Evolutionary conservation across 2,329 filamentous ascomycete genomes (phyloP), one percentile per base, ranked within the genome.

Genomic region (Trichoderma sp.): DNA sequence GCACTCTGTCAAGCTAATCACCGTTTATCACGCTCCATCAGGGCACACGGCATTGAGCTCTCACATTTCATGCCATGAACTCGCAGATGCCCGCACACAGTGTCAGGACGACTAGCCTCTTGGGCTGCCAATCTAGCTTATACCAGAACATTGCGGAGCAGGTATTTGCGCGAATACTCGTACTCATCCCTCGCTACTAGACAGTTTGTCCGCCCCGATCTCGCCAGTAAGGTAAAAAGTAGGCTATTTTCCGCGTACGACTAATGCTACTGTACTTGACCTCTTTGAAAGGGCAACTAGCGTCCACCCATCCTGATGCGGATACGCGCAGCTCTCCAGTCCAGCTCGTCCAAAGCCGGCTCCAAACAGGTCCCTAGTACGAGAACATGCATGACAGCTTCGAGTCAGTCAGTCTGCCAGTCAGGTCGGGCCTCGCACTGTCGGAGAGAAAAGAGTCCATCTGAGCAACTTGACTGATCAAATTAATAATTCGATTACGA

Each of bases 381-480:
- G 31, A 53, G n/a, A 8, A 4, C 24, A 56, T 69, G 59, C 69
- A 73, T 65, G 31, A 53, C n/a, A 64, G 18, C 41, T 65, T 56
- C 41, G 60, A 73, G 60, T 65, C 69, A 73, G 59, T 64, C 38
- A 72, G 60, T 64, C 69, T 56, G 59, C 50, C 69, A 64, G 59
- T 64, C 41, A 53, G n/a, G 41, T n/a, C 38, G 38, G 60, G 45
- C 5, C 60, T 72, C 69, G 53, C 67, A 45, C 53, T 6, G 27
- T 53, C 69, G 59, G 60, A 29, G 60, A 72, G 41, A 35, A 21
- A 33, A 72, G 35, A 41, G 11, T 63, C 29, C 38, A 53, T 71
- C 68, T 38, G 41, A 27, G n/a, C 45, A 62, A 27, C 21, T 14
- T 35, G 60, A 73, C 33, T 35, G 60, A 65, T 56, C 41, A 73